Base-by-base conservation (phyloP, 2,329 filamentous ascomycete species). In the Paraconiothyrium sp. region DNA sequence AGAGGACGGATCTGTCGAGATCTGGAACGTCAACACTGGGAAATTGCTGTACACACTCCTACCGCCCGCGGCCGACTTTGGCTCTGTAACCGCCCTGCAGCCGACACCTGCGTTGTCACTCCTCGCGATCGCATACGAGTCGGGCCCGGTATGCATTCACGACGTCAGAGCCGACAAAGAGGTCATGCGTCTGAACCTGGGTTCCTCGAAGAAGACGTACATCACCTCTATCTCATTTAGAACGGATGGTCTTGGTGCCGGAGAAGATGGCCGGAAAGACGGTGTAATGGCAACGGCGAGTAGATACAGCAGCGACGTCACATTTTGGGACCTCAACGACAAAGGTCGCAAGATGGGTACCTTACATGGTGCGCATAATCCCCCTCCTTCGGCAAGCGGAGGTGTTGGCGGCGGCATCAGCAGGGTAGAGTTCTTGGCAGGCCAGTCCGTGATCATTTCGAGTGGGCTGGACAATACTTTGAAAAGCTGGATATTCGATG, bases 401-500 rank as follows among this genome's bases (percentile, higher is more conserved):
- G 76, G 75, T 2, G 85, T 91, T 20, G 85, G 88, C 14, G 91
- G 92, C 32, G 94, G 94, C 4, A 87, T 97, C 50, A 96, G 89
- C 81, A 94, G 92, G 74, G 83, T 97, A 22, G 92, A 97, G 71
- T 99, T 99, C 71, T 84, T 99, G 11, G 83, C 90, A 16, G 94
- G 94, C 0, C 96, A 99, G 76, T 91, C 93, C 5, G 90, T 98
- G 2, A 86, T 99, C 46, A 84, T 98, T 32, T 97, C 93, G 10
- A 95, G 93, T 66, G 96, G 95, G 4, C 85, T 92, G 51, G 95
- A 99, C 77, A 99, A 99, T 79, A 92, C 94, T 10, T 82, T 99
- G 61, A 96, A 94, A 76, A 94, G 93, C 5, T 97, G 94, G 94
- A 95, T 98, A 63, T 97, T 97, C 70, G 94, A 98, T 72, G 90